These are phyloP conservation scores for Arthrobotrys conoides DNA, from an alignment of 2,329 filamentous ascomycete species.

Conservation along the genomic window DNA sequence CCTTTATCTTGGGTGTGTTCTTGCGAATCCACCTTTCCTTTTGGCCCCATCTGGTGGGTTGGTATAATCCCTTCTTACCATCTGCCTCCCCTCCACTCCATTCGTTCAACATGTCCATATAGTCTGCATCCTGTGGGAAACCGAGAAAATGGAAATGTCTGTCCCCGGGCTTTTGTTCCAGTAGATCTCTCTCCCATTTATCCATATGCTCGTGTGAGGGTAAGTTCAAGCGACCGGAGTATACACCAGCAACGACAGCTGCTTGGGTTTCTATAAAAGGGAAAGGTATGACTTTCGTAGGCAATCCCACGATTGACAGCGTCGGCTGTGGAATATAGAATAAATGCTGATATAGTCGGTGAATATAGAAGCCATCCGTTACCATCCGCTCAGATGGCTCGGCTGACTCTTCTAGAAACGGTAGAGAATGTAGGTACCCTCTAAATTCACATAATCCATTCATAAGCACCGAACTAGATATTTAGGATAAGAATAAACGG, in stretches of 20 bases:
- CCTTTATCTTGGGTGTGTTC: constrained; percentile 78
- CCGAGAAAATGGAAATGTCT: constrained; percentile 71
- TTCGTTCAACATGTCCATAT: constrained; percentile 78
- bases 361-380: constrained; percentile 78
- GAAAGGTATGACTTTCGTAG: constrained; percentile 90
- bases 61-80: constrained; percentile 71
- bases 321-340: constrained; percentile 83
- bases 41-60: constrained; percentile 79
- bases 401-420: constrained; percentile 73
- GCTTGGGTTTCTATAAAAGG: constrained; percentile 83
- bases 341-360: constrained; percentile 83
- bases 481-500: neutral
- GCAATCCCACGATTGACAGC: constrained; percentile 80
- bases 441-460: constrained; percentile 12
- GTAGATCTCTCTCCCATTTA: constrained; percentile 76
- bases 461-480: neutral
- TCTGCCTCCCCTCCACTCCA: constrained; percentile 71
- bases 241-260: constrained; percentile 81
- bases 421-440: constrained; percentile 87
- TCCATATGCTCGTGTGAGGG: constrained; percentile 77
- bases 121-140: constrained; percentile 75
- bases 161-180: constrained; percentile 70
- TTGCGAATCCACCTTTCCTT: constrained; percentile 80
- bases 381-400: constrained; percentile 72
- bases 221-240: constrained; percentile 78